These are phyloP conservation scores for Corrigiola litoralis DNA, from an alignment of 179 eudicot genomes.

Conservation along the genomic window DNA sequence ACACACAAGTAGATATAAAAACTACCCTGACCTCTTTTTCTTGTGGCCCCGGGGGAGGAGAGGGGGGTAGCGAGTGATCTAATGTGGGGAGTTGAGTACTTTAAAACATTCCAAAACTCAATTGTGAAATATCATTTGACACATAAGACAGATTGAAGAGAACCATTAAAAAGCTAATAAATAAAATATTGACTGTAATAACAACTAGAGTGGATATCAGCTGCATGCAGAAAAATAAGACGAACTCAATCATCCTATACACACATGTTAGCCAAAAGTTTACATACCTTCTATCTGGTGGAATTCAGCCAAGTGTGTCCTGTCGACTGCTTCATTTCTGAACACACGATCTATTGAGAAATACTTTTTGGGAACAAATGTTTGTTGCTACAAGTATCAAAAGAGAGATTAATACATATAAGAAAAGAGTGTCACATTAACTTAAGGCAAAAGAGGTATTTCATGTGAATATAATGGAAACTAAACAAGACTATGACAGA, in stretches of 20 bases:
- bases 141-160: no score
- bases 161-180: no score
- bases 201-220: not conserved
- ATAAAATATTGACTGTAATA: not conserved
- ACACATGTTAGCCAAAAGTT: not conserved
- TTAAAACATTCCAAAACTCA: no score
- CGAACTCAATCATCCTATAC: not conserved
- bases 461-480: no score
- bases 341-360: slow-evolving; percentile 96
- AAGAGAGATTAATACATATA: not conserved
- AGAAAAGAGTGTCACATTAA: not conserved
- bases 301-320: slow-evolving; percentile 96
- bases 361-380: slow-evolving; percentile 69
- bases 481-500: no score
- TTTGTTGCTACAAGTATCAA: slow-evolving; percentile 46
- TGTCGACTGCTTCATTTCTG: slow-evolving; percentile 97
- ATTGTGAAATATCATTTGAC: no score
- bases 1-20: not conserved
- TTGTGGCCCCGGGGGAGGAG: no score
- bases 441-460: not conserved
- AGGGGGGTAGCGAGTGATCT: no score
- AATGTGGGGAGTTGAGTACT: no score
- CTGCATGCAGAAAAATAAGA: not conserved
- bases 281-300: slow-evolving; percentile 91
- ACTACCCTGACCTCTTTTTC: no score